Conservation (phyloP, 2,329 filamentous ascomycete species). For the Cephalotrichum gorgonifer region DNA sequence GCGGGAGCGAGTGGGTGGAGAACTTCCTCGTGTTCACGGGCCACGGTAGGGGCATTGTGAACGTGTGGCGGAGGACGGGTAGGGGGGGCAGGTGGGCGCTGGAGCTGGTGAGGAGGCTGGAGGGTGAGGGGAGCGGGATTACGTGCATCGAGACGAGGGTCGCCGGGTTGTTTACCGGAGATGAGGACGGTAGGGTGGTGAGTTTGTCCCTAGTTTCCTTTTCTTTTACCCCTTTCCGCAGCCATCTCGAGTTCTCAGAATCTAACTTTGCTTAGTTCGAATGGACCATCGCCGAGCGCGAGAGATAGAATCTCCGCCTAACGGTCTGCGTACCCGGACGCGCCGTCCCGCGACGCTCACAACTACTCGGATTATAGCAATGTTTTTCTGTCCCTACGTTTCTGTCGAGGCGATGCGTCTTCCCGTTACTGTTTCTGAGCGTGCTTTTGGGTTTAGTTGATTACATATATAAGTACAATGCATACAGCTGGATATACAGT, state of each 20-base stretch:
- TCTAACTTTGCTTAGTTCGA: background rate
- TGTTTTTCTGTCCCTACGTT: background rate
- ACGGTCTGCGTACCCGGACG: background rate
- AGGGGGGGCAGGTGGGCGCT: conserved; percentile 58
- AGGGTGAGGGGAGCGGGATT: conserved; percentile 50
- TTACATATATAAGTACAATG: background rate
- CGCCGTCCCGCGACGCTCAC: background rate
- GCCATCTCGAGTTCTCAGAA: background rate
- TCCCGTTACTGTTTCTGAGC: background rate
- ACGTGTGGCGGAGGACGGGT: conserved; percentile 56
- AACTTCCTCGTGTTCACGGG: conserved; percentile 81
- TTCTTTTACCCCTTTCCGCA: background rate
- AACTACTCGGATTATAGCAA: background rate
- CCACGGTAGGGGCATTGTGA: conserved; percentile 73
- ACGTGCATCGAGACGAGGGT: conserved; percentile 80
- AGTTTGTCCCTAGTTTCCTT: background rate
- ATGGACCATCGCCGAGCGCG: background rate
- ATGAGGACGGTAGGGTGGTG: conserved; percentile 76
- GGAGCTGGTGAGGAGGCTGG: conserved; percentile 69
- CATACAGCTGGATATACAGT: background rate
- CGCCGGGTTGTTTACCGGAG: conserved; percentile 80
- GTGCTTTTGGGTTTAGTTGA: background rate
- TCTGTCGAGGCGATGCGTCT: no score
- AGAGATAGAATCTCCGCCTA: background rate
- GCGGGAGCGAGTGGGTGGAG: conserved; percentile 84